Conservation (phyloP, 768 basidiomycete species). For the Serendipita sp. region DNA sequence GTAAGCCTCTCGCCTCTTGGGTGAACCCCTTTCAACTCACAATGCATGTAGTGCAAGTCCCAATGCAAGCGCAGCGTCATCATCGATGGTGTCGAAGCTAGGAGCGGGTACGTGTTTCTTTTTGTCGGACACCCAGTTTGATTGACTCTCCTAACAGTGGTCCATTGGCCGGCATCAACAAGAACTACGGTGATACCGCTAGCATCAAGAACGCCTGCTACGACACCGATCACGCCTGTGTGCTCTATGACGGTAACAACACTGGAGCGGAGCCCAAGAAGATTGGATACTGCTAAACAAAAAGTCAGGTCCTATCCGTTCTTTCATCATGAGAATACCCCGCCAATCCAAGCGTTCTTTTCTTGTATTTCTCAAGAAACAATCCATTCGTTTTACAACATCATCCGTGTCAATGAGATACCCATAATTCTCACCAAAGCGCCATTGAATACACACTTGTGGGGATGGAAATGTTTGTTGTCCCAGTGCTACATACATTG, state of each 20-base stretch:
- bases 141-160: neutral
- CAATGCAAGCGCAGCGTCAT: neutral
- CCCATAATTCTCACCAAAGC: no score
- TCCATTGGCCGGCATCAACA: neutral
- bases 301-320: no score
- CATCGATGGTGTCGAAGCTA: neutral
- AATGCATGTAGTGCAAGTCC: neutral
- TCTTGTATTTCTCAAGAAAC: no score
- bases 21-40: neutral
- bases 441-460: no score
- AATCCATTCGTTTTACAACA: no score
- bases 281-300: neutral
- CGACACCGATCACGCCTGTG: neutral
- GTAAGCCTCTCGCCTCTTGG: neutral
- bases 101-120: neutral
- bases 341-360: no score
- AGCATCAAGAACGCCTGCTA: neutral
- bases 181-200: neutral
- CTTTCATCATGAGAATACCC: no score
- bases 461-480: no score
- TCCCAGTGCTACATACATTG: no score
- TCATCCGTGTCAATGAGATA: no score
- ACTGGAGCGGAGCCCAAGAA: neutral
- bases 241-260: neutral
- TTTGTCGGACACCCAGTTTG: neutral